phyloP scores from a whole-genome alignment of 2,329 filamentous ascomycete species.

The Bipolaris zeicola region DNA sequence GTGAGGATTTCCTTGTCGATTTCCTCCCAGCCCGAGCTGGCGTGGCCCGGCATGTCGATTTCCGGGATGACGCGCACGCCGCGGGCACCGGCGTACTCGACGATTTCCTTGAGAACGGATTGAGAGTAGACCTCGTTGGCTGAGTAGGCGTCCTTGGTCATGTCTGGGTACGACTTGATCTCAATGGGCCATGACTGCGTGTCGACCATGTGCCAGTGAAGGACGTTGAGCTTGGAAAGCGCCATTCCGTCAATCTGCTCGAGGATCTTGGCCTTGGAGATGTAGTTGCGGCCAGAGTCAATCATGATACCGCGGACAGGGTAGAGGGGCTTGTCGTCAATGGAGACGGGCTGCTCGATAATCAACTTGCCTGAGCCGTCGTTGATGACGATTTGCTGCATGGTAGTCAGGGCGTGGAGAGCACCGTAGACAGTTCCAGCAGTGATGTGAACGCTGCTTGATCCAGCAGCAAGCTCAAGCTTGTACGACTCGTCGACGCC shows the following conservation, averaged over 20 bases:
- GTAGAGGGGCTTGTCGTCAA: slow-evolving; percentile 59
- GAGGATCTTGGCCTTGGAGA: slow-evolving; percentile 57
- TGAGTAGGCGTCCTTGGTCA: slow-evolving; percentile 62
- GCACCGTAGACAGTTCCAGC: slow-evolving; percentile 61
- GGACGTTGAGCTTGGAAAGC: slow-evolving; percentile 62
- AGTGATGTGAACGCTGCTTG: slow-evolving; percentile 53
- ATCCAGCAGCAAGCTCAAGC: slow-evolving; percentile 50
- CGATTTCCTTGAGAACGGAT: slow-evolving; percentile 51
- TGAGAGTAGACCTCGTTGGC: slow-evolving; percentile 55
- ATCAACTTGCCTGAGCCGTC: slow-evolving; percentile 53
- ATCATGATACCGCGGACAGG: slow-evolving; percentile 62
- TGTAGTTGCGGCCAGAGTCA: slow-evolving; percentile 61
- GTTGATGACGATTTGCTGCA: slow-evolving; percentile 61
- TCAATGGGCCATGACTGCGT: slow-evolving; percentile 62
- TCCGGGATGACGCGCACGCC: slow-evolving; percentile 66
- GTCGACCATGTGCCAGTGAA: slow-evolving; percentile 64
- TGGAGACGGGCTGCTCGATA: slow-evolving; percentile 60
- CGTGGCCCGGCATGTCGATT: slow-evolving; percentile 67
- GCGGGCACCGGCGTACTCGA: slow-evolving; percentile 59
- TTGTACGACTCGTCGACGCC: slow-evolving; percentile 64
- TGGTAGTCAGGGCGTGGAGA: slow-evolving; percentile 62
- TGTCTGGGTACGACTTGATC: slow-evolving; percentile 57
- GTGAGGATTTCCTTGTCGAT: slow-evolving; percentile 62
- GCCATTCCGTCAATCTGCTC: slow-evolving; percentile 63
- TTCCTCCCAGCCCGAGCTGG: slow-evolving; percentile 61